Evolutionary conservation across 2,329 filamentous ascomycete species (phyloP), one percentile per base, ranked within the genome.

Genomic region (Exophiala sp.): DNA sequence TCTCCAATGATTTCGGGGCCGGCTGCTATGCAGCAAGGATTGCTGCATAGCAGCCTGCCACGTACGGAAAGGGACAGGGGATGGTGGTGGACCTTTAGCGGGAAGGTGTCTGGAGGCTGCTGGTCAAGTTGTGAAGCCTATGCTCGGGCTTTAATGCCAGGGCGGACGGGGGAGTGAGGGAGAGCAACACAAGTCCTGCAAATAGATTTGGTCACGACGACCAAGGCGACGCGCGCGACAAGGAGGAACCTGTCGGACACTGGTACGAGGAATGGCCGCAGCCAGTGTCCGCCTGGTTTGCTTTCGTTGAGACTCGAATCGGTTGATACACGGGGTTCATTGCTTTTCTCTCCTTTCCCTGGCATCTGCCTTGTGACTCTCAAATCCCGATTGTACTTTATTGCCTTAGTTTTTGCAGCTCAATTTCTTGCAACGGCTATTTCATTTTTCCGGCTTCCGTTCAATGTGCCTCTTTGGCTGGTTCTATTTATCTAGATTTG

Each of bases 361-460:
- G 24, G 43, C 34, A 19, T 32, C 40, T 50, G 43, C 46, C 40
- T 48, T 38, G 48, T 48, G 43, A 39, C 44, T 43, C 43, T 40
- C 45, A 41, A 46, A 53, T 66, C 66, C 65, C 68, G 66, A 65
- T 69, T 71, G 70, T 72, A 72, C 64, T 72, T 71, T 72, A 73
- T 67, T 70, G 66, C 66, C 66, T n/a, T 70, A 65, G 30, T 21
- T 10, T 22, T 41, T 41, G 7, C 14, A 5, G 10, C 16, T 39
- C 14, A 18, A 9, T 22, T n/a, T 22, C 16, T 5, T 41, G 19
- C 21, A 24, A 13, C 4, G 4, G 8, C 9, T 9, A 14, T 4
- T 11, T 24, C n/a, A n/a, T 13, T 22, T n/a, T 39, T n/a, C n/a
- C 16, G 9, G 19, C 24, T 13, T 22, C 19, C 11, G 23, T 32